Conservation (phyloP, 2,329 filamentous ascomycete species). For the Aspergillus pseudoterreus region DNA sequence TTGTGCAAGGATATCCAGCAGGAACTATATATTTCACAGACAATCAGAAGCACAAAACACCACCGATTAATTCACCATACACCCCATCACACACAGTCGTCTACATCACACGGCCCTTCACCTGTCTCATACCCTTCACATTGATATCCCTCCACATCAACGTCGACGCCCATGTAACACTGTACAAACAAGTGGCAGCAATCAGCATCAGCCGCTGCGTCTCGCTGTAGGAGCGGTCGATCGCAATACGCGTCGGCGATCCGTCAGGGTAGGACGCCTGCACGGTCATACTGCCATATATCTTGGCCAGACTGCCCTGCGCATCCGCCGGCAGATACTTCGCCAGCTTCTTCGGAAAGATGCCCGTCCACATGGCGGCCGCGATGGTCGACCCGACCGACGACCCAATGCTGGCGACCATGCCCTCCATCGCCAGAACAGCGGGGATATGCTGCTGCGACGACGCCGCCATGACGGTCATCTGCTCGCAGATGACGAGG, state of each 20-base stretch:
- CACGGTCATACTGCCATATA: slow-evolving; percentile 24
- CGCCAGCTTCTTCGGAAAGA: slow-evolving; percentile 49
- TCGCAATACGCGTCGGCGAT: slow-evolving; percentile 25
- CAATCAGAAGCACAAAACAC: not conserved
- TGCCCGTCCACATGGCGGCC: slow-evolving; percentile 55
- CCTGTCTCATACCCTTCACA: slow-evolving; percentile 6
- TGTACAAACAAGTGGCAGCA: slow-evolving; percentile 25
- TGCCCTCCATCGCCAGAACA: slow-evolving; percentile 34
- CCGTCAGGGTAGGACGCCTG: slow-evolving; percentile 28
- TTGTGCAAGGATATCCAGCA: no score
- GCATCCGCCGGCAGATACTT: slow-evolving; percentile 41
- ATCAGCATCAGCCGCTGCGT: slow-evolving; percentile 30
- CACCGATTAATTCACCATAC: not conserved
- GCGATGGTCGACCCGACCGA: slow-evolving; percentile 32
- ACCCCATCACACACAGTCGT: not conserved
- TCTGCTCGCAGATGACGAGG: slow-evolving; percentile 53
- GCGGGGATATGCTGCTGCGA: slow-evolving; percentile 53
- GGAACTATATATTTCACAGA: not conserved
- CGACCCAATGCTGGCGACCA: slow-evolving; percentile 34
- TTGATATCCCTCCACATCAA: slow-evolving; percentile 9
- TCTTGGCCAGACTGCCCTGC: slow-evolving; percentile 14
- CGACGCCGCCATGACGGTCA: slow-evolving; percentile 56
- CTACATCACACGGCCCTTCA: slow-evolving; percentile 7
- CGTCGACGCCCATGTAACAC: slow-evolving; percentile 4
- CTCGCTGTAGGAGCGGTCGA: slow-evolving; percentile 30